These are phyloP conservation scores for Neurospora crassa DNA, from an alignment of 2,329 filamentous ascomycete species.

Conservation along the genomic window DNA sequence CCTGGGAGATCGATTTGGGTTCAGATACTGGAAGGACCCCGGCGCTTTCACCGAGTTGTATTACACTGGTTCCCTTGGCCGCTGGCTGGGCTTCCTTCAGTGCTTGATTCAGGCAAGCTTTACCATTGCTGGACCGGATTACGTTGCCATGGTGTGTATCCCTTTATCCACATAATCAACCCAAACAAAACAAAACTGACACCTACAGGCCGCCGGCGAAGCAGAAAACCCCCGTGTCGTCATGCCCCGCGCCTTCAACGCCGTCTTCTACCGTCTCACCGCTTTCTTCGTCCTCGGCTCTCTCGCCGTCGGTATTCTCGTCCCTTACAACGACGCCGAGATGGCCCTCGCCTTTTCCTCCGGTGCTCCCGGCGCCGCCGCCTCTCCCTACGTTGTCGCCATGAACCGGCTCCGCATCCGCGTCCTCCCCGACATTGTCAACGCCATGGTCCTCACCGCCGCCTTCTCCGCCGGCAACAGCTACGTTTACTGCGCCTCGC, in stretches of 20 bases:
- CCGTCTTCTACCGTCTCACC: conserved; percentile 63
- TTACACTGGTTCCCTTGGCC: conserved; percentile 54
- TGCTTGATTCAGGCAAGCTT: conserved; percentile 64
- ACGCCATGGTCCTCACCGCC: conserved; percentile 33
- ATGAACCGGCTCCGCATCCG: conserved; percentile 31
- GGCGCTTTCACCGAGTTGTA: conserved; percentile 62
- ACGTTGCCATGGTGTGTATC: conserved; percentile 38
- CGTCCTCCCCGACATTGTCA: conserved; percentile 50
- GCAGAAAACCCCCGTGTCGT: conserved; percentile 54
- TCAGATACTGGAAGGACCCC: conserved; percentile 57
- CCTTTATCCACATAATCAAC: neutral
- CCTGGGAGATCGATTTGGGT: conserved; percentile 59
- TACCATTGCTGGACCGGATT: conserved; percentile 56
- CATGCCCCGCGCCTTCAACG: conserved; percentile 62
- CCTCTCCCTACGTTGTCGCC: conserved; percentile 37
- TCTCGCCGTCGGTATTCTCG: conserved; percentile 48
- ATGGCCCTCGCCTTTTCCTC: conserved; percentile 42
- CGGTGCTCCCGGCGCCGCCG: conserved; percentile 39
- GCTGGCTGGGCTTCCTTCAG: conserved; percentile 65
- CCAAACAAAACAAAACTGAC: neutral
- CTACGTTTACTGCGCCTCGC: conserved; percentile 41
- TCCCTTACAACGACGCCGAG: conserved; percentile 47
- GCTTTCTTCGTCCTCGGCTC: conserved; percentile 62
- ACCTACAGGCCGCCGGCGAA: conserved; percentile 35
- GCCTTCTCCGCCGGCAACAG: conserved; percentile 34